These are phyloP conservation scores for Guadua angustifolia DNA, from an alignment of 176 grass and related monocot species.

Conservation along the genomic window DNA sequence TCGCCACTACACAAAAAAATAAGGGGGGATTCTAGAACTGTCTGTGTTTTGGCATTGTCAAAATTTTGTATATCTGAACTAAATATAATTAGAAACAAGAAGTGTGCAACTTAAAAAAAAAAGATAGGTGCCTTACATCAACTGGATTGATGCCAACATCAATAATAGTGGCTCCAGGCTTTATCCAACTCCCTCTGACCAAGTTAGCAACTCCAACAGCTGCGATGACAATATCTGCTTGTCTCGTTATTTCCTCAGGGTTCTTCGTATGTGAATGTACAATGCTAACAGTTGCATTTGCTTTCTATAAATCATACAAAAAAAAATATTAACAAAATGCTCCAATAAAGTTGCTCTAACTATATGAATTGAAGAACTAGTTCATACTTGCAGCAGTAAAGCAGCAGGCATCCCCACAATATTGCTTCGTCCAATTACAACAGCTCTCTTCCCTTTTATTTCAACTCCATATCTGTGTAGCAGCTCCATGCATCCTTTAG, in stretches of 20 bases:
- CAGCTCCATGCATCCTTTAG: slow-evolving; percentile 97
- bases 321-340: slow-evolving; percentile 30
- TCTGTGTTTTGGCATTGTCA: no score
- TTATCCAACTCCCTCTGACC: slow-evolving; percentile 92
- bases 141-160: slow-evolving; percentile 97
- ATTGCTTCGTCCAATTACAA: slow-evolving; percentile 93
- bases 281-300: slow-evolving; percentile 90
- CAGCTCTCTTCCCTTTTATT: slow-evolving; percentile 91
- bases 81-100: neutral
- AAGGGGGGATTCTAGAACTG: no score
- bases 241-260: slow-evolving; percentile 82
- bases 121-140: slow-evolving; percentile 45
- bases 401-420: slow-evolving; percentile 96
- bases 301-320: slow-evolving; percentile 66
- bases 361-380: slow-evolving; percentile 28
- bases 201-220: slow-evolving; percentile 90
- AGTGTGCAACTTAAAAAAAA: slow-evolving; percentile 10
- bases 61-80: slow-evolving; percentile 1
- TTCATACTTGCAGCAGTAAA: slow-evolving; percentile 77
- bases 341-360: neutral
- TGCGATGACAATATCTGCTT: slow-evolving; percentile 89
- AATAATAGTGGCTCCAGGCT: slow-evolving; percentile 86
- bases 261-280: slow-evolving; percentile 88
- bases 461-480: slow-evolving; percentile 73
- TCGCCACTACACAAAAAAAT: neutral